These are phyloP conservation scores for Austroboletus olivaceoglutinosus DNA, from an alignment of 1,284 basidiomycete species.

Conservation along the genomic window DNA sequence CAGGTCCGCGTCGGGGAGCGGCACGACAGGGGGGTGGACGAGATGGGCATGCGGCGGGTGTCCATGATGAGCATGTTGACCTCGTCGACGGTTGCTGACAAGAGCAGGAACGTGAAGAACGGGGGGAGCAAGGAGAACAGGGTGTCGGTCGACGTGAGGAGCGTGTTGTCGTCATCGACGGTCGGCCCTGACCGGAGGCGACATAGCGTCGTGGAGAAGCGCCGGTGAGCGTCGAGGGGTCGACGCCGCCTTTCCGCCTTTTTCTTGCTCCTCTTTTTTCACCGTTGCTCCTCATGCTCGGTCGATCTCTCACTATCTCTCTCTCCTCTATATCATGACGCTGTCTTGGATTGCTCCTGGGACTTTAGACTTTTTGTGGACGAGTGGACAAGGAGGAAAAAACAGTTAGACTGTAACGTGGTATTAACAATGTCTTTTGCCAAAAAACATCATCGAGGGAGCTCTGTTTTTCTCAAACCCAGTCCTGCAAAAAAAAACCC, in stretches of 20 bases:
- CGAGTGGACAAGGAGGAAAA: not conserved
- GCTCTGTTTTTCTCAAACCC: not conserved
- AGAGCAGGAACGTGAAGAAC: constrained; percentile 4
- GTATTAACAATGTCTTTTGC: too few relatives aligned
- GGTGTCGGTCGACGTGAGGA: not conserved
- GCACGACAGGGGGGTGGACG: constrained; percentile 14
- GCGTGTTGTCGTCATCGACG: constrained; percentile 1
- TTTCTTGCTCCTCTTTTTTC: not conserved
- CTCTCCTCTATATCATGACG: too few relatives aligned
- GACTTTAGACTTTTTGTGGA: too few relatives aligned
- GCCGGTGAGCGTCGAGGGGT: not conserved
- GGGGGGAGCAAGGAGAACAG: constrained; percentile 4
- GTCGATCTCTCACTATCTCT: not conserved
- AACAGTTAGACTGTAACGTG: too few relatives aligned
- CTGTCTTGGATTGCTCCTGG: too few relatives aligned
- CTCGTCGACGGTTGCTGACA: constrained; percentile 6
- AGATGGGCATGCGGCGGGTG: constrained; percentile 21
- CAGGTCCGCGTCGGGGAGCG: not conserved
- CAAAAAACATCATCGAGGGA: too few relatives aligned
- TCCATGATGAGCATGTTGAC: constrained; percentile 22
- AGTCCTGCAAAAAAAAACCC: not conserved
- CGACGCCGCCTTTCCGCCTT: not conserved
- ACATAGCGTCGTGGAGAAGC: constrained; percentile 8
- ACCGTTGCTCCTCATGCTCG: not conserved
- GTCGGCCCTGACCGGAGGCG: constrained; percentile 4